Conservation (phyloP, 306 rosid species). For the Gastrolobium bilobum region DNA sequence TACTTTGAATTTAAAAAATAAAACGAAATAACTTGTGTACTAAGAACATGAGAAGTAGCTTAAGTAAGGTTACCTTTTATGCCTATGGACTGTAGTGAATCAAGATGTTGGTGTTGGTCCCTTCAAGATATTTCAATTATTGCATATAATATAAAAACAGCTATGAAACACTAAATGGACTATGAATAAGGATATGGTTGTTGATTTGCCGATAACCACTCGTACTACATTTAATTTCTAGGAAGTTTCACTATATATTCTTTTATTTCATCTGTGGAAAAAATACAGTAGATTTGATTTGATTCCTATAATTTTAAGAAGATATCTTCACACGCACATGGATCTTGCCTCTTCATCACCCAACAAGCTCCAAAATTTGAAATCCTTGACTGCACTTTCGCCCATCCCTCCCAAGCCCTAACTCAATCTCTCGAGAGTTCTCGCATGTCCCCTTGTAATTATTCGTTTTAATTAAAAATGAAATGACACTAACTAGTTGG, state of each 20-base stretch:
- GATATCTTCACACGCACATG: conserved; percentile 52
- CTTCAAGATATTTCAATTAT: background rate
- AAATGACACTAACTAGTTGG: background rate
- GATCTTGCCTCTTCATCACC: conserved; percentile 61
- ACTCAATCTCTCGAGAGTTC: conserved; percentile 5
- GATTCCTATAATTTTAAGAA: conserved; percentile 9
- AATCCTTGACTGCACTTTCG: conserved; percentile 53
- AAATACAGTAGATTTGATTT: conserved; percentile 41
- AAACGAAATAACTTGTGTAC: background rate
- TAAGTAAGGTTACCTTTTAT: background rate
- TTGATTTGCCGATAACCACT: conserved; percentile 29
- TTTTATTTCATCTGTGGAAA: conserved; percentile 7
- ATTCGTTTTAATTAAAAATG: background rate
- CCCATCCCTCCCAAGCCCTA: conserved; percentile 46
- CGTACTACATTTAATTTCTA: conserved; percentile 21
- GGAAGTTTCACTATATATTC: conserved; percentile 38
- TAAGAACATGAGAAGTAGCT: background rate
- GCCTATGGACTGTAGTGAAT: background rate
- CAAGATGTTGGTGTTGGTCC: conserved; percentile 1
- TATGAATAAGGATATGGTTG: conserved; percentile 48
- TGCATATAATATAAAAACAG: conserved; percentile 31
- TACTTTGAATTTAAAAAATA: background rate
- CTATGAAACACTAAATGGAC: conserved; percentile 41
- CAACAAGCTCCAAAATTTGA: conserved; percentile 50
- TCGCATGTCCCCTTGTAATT: background rate